Evolutionary conservation across 2,329 filamentous ascomycete genomes (phyloP), one percentile per base, ranked within the genome.

Genomic region (Talaromyces piceae): DNA sequence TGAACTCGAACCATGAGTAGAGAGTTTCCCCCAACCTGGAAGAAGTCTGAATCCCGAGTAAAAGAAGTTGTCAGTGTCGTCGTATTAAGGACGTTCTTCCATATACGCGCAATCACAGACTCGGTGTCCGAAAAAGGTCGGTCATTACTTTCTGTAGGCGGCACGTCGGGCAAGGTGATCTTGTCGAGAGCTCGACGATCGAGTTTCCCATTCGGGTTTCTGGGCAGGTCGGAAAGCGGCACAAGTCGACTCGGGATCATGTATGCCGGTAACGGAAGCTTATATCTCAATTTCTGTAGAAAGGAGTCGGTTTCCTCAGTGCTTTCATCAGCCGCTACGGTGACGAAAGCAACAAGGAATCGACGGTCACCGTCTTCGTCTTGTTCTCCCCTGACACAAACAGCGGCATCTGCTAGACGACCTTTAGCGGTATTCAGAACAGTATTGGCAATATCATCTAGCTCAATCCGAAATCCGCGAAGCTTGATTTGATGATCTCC

Each of bases 361-460:
- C 25, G 8, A 45, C 28, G 23, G 6, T 30, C 9, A 30, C n/a
- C n/a, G n/a, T n/a, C n/a, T n/a, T n/a, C n/a, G 27, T 12, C 13
- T 30, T 5, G 27, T 30, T 3, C 6, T 12, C 9, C 27, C 6
- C 27, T 30, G 8, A 30, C 27, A 30, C 27, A 12, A 8, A 45
- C 23, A 26, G 13, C 8, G 3, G 25, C 25, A 28, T 13, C 41
- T 45, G 28, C 11, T 16, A 51, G 12, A n/a, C 7, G 18, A 11
- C 23, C 46, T 16, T 41, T 22, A 5, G 47, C 47, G 16, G 27
- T 13, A 3, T 6, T 20, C 1, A 70, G 22, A 37, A 73, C 64
- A 8, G 51, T 55, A 5, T 52, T 53, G 47, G 69, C 69, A 16
- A 78, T 66, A 8, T 80, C 78, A 2, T 62, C 57, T 0, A 80